Conservation (phyloP, 192 early-diverging fungal genomes). For the Backusella australiensis region DNA sequence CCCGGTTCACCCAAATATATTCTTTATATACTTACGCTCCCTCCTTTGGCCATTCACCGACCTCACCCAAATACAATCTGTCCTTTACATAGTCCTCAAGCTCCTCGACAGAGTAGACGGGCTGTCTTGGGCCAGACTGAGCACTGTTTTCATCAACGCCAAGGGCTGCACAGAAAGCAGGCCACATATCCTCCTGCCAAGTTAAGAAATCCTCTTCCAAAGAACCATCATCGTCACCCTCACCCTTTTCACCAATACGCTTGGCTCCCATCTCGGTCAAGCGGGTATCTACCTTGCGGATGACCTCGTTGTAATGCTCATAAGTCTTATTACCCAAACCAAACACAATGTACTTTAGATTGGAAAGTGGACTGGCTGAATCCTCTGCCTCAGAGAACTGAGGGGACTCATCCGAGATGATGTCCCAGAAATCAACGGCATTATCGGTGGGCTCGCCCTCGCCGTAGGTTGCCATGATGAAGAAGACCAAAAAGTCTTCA, state of each 20-base stretch:
- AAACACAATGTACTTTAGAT: conserved; percentile 70
- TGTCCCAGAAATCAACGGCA: conserved; percentile 90
- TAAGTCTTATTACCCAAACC: conserved; percentile 91
- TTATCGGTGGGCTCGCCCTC: conserved; percentile 99
- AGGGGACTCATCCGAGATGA: conserved; percentile 73
- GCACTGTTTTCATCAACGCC: conserved; percentile 53
- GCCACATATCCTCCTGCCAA: conserved; percentile 91
- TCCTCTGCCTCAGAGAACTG: conserved; percentile 65
- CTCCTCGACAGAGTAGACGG: conserved; percentile 57
- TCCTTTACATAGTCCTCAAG: conserved; percentile 31
- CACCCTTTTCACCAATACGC: conserved; percentile 77
- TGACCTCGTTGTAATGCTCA: conserved; percentile 88
- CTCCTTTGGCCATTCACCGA: neutral
- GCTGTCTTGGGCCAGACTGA: conserved; percentile 21
- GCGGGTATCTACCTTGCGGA: conserved; percentile 63
- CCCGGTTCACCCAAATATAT: neutral
- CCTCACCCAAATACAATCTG: conserved; percentile 50
- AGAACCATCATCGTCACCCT: conserved; percentile 96
- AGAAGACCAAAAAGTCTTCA: conserved; percentile 72
- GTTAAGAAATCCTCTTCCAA: conserved; percentile 95
- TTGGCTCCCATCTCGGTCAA: conserved; percentile 72
- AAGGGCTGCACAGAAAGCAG: conserved; percentile 70
- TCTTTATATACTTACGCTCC: conserved; percentile 10
- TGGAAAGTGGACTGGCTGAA: conserved; percentile 49
- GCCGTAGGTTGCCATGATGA: conserved; percentile 96